phyloP scores from a whole-genome alignment of 192 early-diverging fungal species.

The Phlyctochytrium planicorne region DNA sequence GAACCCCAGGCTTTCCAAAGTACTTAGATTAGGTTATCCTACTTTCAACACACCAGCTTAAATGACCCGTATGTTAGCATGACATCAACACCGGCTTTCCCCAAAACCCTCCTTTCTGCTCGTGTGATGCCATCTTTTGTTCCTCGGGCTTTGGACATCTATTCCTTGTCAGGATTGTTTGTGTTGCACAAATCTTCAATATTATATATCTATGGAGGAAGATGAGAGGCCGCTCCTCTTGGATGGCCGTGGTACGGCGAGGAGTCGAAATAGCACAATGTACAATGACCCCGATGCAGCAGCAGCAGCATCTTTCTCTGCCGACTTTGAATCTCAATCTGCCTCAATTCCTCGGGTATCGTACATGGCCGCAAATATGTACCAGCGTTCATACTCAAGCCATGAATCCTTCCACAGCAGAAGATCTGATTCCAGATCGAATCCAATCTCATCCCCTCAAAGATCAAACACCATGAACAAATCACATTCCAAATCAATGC shows the following conservation, averaged over 20 bases:
- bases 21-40: neutral
- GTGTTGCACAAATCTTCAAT: too few relatives aligned
- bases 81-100: slow-evolving; percentile 32
- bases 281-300: slow-evolving; percentile 1
- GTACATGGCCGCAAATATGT: neutral
- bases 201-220: too few relatives aligned
- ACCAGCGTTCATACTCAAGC: neutral
- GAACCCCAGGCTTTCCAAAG: slow-evolving; percentile 6
- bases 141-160: too few relatives aligned
- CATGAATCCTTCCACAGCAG: neutral
- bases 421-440: neutral
- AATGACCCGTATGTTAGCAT: slow-evolving; percentile 24
- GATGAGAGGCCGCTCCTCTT: too few relatives aligned
- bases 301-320: slow-evolving; percentile 4
- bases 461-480: too few relatives aligned
- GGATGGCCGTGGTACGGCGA: too few relatives aligned
- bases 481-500: too few relatives aligned
- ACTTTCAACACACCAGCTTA: slow-evolving; percentile 17
- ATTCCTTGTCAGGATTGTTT: too few relatives aligned
- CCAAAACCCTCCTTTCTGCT: slow-evolving; percentile 25
- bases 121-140: slow-evolving; percentile 28
- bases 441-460: neutral
- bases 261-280: neutral
- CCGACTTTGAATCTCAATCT: slow-evolving; percentile 3
- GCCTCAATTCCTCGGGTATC: neutral